Evolutionary conservation across 2,329 filamentous ascomycete genomes (phyloP).

Genomic region (Ascochyta pisi): DNA sequence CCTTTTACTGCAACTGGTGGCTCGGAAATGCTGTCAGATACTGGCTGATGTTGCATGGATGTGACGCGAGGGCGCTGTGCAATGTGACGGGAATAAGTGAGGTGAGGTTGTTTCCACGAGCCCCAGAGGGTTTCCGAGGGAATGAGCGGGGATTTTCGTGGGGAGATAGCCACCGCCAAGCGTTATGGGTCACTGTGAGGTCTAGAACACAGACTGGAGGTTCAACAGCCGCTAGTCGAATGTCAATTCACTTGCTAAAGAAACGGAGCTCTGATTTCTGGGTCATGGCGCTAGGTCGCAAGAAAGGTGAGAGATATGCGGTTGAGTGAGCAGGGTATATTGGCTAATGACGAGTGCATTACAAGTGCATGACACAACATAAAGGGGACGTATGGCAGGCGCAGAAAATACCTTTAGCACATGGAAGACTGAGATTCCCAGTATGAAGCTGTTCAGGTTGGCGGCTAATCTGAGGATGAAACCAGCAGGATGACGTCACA

Average conservation of each 20-base stretch:
- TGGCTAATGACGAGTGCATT: slow-evolving; percentile 4
- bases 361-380: not conserved
- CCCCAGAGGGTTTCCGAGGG: slow-evolving; percentile 21
- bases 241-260: not conserved
- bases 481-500: too few species aligned
- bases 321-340: not conserved
- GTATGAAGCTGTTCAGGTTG: too few species aligned
- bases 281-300: not conserved
- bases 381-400: not conserved
- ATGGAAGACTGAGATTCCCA: too few species aligned
- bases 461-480: too few species aligned
- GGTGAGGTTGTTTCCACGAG: slow-evolving; percentile 30
- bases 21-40: slow-evolving; percentile 10
- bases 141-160: slow-evolving; percentile 20
- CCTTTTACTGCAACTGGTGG: not conserved
- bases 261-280: not conserved
- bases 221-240: slow-evolving; percentile 2
- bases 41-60: slow-evolving; percentile 25
- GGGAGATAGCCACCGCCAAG: slow-evolving; percentile 27
- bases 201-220: slow-evolving; percentile 4
- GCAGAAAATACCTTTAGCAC: not conserved
- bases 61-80: slow-evolving; percentile 31
- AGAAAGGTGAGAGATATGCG: not conserved
- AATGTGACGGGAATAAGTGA: slow-evolving; percentile 37
- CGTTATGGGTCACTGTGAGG: not conserved